Evolutionary conservation across 345 rosid genomes (phyloP), one percentile per base, ranked within the genome.

Genomic region (Erodium maritimum): DNA sequence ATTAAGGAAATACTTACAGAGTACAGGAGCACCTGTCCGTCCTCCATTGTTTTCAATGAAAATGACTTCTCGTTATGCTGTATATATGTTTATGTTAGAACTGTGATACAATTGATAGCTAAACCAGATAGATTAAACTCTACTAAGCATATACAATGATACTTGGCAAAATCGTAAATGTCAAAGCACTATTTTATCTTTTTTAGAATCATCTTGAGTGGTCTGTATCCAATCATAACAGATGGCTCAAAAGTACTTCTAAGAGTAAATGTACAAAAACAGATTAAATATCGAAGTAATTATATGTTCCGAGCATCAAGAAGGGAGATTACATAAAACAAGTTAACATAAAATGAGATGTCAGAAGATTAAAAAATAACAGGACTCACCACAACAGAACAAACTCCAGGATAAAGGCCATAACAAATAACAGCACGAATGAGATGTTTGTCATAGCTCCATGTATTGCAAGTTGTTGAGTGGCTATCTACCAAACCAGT

Each of bases 41-140:
- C 96, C 77, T 91, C 98, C 98, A 91, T 88, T 14, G 98, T 91
- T 85, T 88, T 91, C 64, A 88, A 73, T 29, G 90, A 82, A 75
- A 79, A 80, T 55, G 98, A 81, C 69, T 71, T 88, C 62, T 79
- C 96, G 64, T 77, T 91, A 52, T 80, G 73, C 96, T 88, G 90
- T 64, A 60, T 51, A 65, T 21, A 57, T 48, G 52, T 59, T 25
- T 48, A 55, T 16, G 46, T 75, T 50, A 75, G 58, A 22, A 23
- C 34, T 55, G 48, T 42, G 0, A 42, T 10, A 42, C 12, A 42
- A 42, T 16, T 42, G 48, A 42, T 12, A 42, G 2, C 48, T 42
- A 42, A 10, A 42, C 48, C 2, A 42, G 16, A 42, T 42, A 12
- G 17, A 13, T 14, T 42, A 42, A 42, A 13, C 12, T 14, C 17